These are phyloP conservation scores for Fusarium graminum DNA, from an alignment of 2,329 filamentous ascomycete species.

Conservation along the genomic window DNA sequence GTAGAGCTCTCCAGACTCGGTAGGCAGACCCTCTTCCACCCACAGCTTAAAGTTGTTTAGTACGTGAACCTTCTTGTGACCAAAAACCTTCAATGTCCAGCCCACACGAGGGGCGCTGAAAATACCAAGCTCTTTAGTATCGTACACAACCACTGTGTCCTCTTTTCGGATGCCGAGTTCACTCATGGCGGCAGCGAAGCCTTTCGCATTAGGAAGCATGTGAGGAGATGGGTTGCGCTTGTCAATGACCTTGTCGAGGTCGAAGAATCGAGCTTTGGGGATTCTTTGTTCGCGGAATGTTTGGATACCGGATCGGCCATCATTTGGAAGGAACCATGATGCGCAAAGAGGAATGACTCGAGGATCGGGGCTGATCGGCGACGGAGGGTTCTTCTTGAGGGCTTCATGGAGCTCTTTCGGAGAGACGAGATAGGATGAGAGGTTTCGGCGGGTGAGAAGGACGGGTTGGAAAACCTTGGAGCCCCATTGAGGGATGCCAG, in stretches of 20 bases:
- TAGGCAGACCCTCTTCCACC: constrained; percentile 85
- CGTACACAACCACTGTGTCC: constrained; percentile 94
- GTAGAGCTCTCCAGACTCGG: constrained; percentile 82
- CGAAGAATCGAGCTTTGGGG: constrained; percentile 93
- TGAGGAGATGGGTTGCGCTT: constrained; percentile 90
- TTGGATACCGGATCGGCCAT: constrained; percentile 82
- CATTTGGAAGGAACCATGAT: constrained; percentile 96
- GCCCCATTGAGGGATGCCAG: constrained; percentile 55
- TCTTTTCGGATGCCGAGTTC: constrained; percentile 87
- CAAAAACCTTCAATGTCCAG: constrained; percentile 93
- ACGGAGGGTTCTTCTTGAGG: constrained; percentile 83
- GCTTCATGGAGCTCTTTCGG: constrained; percentile 85
- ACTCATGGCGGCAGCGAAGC: constrained; percentile 90
- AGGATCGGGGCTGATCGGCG: constrained; percentile 83
- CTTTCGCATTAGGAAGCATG: constrained; percentile 87
- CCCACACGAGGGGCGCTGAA: constrained; percentile 94
- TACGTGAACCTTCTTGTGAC: constrained; percentile 88
- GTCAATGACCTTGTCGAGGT: constrained; percentile 92
- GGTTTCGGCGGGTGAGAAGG: constrained; percentile 54
- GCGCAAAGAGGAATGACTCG: constrained; percentile 91
- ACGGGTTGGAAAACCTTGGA: constrained; percentile 51
- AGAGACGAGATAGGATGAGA: constrained; percentile 88
- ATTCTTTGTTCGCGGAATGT: constrained; percentile 87
- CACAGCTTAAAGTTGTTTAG: constrained; percentile 97
- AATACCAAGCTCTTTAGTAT: constrained; percentile 89